Evolutionary conservation across 805 yeast species (phyloP).

Genomic region (Candida piceae): DNA sequence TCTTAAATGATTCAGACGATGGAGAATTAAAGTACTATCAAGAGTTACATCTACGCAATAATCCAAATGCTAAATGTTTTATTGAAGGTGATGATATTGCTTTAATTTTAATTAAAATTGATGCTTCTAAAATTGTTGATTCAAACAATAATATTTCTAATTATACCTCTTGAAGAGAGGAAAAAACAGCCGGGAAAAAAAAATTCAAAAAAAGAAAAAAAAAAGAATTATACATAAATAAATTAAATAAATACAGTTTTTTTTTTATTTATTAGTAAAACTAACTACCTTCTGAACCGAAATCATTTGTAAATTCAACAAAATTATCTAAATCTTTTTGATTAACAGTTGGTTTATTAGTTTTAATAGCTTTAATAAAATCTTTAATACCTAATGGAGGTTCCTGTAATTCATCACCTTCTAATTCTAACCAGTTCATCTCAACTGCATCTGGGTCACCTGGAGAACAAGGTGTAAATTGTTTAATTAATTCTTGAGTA

Average conservation of each 20-base stretch:
- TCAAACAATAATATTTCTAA: conserved; percentile 52
- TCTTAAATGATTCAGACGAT: conserved; percentile 37
- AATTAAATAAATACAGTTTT: no score
- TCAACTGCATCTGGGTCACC: conserved; percentile 87
- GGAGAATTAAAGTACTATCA: conserved; percentile 58
- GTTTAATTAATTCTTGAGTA: conserved; percentile 32
- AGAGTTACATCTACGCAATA: conserved; percentile 52
- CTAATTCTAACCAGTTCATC: conserved; percentile 91
- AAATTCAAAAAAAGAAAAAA: not conserved
- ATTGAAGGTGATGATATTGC: conserved; percentile 60
- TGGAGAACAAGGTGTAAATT: conserved; percentile 91
- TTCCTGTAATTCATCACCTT: conserved; percentile 81
- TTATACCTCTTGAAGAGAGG: conserved; percentile 6
- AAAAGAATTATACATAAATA: not conserved
- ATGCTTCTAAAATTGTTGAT: conserved; percentile 75
- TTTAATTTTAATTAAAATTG: conserved; percentile 59
- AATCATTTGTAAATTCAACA: conserved; percentile 84
- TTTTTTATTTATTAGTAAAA: not conserved
- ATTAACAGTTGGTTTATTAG: conserved; percentile 93
- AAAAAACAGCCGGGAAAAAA: not conserved
- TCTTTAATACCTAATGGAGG: conserved; percentile 89
- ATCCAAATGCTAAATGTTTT: conserved; percentile 67
- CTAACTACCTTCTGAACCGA: conserved; percentile 96
- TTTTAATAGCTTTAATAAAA: conserved; percentile 85
- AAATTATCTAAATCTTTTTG: conserved; percentile 76